Percentiles rank a stretch among this genome's conserved stretches.
These are phyloP conservation scores for Fusarium pseudocircinatum DNA, from an alignment of 2,329 filamentous ascomycete species.

Conservation along the genomic window DNA sequence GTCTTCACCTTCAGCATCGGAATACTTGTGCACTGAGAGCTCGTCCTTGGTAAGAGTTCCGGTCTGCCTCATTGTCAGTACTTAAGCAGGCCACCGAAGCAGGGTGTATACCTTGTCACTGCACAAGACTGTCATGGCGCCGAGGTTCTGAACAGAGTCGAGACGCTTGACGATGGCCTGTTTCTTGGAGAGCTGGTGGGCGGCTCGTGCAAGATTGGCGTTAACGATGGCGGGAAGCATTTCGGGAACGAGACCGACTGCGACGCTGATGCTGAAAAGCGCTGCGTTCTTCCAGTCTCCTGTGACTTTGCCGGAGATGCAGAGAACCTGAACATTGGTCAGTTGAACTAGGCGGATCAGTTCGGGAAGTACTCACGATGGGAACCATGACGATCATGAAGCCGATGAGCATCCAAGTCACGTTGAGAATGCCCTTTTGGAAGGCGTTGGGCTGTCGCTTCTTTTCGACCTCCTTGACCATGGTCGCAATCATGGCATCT, in stretches of 20 bases:
- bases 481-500: not conserved
- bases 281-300: not conserved
- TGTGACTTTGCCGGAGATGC: not conserved
- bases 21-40: not conserved
- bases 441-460: not conserved
- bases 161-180: not conserved
- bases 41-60: not conserved
- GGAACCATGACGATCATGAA: slow-evolving; percentile 7
- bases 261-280: not conserved
- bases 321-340: not conserved
- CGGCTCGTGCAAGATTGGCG: not conserved
- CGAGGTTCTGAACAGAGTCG: not conserved
- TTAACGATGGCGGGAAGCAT: slow-evolving; percentile 6
- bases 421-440: not conserved
- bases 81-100: rapidly evolving
- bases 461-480: slow-evolving; percentile 1
- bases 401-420: not conserved
- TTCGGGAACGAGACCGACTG: not conserved
- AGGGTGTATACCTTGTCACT: not conserved
- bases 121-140: not conserved
- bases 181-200: not conserved
- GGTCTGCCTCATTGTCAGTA: rapidly evolving
- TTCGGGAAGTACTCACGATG: not conserved
- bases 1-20: not conserved
- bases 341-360: rapidly evolving